These are phyloP conservation scores for Calocybe indica DNA, from an alignment of 768 basidiomycete genomes.

Conservation along the genomic window DNA sequence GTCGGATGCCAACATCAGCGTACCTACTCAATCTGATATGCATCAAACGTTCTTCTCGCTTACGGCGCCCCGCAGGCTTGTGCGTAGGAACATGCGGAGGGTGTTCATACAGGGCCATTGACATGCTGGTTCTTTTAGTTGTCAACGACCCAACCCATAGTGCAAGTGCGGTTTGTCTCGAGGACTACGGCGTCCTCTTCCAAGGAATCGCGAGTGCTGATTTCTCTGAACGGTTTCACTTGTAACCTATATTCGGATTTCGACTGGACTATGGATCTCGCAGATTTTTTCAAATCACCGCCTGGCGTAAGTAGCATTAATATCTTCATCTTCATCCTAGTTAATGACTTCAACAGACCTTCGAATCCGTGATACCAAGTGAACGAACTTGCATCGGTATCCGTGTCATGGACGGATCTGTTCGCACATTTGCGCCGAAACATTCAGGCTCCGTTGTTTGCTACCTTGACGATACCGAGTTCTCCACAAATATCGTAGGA, in stretches of 20 bases:
- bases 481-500: conserved; percentile 69
- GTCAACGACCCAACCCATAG: conserved; percentile 38
- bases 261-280: conserved; percentile 56
- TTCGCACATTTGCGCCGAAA: conserved; percentile 51
- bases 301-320: conserved; percentile 63
- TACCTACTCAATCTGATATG: conserved; percentile 32
- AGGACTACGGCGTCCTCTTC: conserved; percentile 41
- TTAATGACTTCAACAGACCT: conserved; percentile 43
- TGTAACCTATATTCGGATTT: conserved; percentile 58
- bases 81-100: too few relatives aligned
- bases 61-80: conserved; percentile 32
- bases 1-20: conserved; percentile 53
- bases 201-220: conserved; percentile 75
- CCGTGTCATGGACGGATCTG: conserved; percentile 58
- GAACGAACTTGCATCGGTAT: conserved; percentile 76
- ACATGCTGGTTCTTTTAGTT: conserved; percentile 23
- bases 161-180: conserved; percentile 68
- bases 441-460: conserved; percentile 63
- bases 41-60: conserved; percentile 42
- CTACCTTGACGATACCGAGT: conserved; percentile 59
- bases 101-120: too few relatives aligned
- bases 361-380: conserved; percentile 88
- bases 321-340: background rate
- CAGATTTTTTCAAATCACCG: conserved; percentile 69
- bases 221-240: conserved; percentile 60